Base-by-base conservation (phyloP, 2,329 filamentous ascomycete species). In the Dactylellina sp. region DNA sequence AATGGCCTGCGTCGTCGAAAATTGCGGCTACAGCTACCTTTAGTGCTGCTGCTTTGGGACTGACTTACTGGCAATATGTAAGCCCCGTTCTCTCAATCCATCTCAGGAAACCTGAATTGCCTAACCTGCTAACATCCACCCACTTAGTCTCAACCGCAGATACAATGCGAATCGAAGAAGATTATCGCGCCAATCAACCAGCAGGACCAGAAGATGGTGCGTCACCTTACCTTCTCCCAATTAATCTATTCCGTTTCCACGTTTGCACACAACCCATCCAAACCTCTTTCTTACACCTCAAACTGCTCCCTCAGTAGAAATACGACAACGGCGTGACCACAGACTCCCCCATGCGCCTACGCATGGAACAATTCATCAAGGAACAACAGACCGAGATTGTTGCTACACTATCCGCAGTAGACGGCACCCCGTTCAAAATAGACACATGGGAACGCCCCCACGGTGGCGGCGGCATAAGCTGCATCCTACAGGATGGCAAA, bases 291-390 rank as follows among this genome's bases (percentile, higher is more conserved):
- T 64, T n/a, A 47, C 44, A 32, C 32, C 37, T 40, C 56, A 40
- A 35, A 52, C 24, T 52, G 52, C 47, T 47, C 60, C 44, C 47
- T 53, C 20, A 70, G 62, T 75, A 88, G 77, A 97, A 95, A 82
- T 89, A 90, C 75, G 91, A 95, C 81, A 86, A 88, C 65, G 88
- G 88, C 76, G 86, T 98, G 55, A 89, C 85, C 52, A 86, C 89
- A 66, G 85, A 89, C 78, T 97, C 94, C 12, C 93, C 95, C 1
- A 98, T 99, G 94, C 93, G 95, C 63, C 86, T 99, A 68, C 92
- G 94, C 76, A 98, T 99, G 95, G 95, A 99, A 83, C 88, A 91
- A 79, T 91, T 98, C 81, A 96, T 98, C 82, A 95, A 95, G 81
- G 88, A 93, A 78, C 92, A 98, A 79, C 95, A 99, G 80, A 87